These are phyloP conservation scores for Dissoconium aciculare DNA, from an alignment of 2,329 filamentous ascomycete genomes.

Conservation along the genomic window DNA sequence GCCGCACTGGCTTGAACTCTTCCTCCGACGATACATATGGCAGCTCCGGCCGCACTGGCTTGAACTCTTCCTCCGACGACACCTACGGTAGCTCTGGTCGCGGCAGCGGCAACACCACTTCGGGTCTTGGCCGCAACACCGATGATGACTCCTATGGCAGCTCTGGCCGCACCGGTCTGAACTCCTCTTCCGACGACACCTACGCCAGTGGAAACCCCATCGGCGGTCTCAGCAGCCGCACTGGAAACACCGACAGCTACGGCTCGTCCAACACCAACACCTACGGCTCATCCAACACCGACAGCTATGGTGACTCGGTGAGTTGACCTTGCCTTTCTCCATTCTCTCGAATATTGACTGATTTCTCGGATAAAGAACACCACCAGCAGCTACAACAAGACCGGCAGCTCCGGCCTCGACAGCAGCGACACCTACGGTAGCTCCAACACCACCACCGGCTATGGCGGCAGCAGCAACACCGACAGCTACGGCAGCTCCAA, in stretches of 20 bases:
- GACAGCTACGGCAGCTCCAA: slow-evolving; percentile 4
- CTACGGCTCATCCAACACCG: slow-evolving; percentile 4
- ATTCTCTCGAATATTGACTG: slow-evolving; percentile 2
- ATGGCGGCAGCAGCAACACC: slow-evolving; percentile 3
- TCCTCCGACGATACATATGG: slow-evolving; percentile 9
- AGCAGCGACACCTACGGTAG: slow-evolving; percentile 4
- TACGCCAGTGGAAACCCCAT: slow-evolving; percentile 4
- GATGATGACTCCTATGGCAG: slow-evolving; percentile 3
- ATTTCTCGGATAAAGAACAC: slow-evolving; percentile 2
- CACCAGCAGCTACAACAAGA: slow-evolving; percentile 6
- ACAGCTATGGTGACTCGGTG: slow-evolving; percentile 5
- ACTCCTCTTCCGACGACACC: slow-evolving; percentile 3
- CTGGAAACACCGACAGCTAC: slow-evolving; percentile 1
- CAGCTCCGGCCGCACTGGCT: slow-evolving; percentile 5
- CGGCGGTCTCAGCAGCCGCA: slow-evolving; percentile 2
- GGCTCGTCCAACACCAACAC: background rate
- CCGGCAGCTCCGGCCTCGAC: slow-evolving; percentile 1
- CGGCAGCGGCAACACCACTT: slow-evolving; percentile 2
- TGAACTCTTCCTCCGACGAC: slow-evolving; percentile 1
- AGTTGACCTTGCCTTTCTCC: slow-evolving; percentile 1
- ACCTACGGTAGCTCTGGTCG: slow-evolving; percentile 1
- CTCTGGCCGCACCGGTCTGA: slow-evolving; percentile 2
- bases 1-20: slow-evolving; percentile 2
- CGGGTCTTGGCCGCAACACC: slow-evolving; percentile 1
- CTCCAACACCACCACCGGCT: slow-evolving; percentile 1